Evolutionary conservation across 345 rosid species (phyloP), one percentile per base, ranked within the genome.

Genomic region (Lepidium sativum): DNA sequence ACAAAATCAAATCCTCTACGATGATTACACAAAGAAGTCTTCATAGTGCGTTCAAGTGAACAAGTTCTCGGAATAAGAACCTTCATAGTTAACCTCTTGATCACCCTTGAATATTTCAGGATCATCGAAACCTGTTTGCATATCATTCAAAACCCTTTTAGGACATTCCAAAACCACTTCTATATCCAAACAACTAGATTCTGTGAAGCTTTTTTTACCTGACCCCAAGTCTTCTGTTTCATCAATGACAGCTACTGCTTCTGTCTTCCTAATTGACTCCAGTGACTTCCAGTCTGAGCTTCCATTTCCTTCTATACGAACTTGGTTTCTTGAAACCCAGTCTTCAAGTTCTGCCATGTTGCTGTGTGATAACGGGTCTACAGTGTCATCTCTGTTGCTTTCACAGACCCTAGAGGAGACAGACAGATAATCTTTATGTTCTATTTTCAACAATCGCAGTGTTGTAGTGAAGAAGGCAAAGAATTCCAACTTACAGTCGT

Each of bases 101-200:
- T 51, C 67, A 41, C 77, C 66, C 38, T 66, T 71, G 73, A 88
- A 86, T 71, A 94, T 84, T 81, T 94, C 95, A 49, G 43, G 60
- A 67, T 90, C 99, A 72, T 80, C 79, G 21, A 94, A 94, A 15
- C 92, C 97, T 94, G 85, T 60, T 58, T 80, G 76, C 5, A 62
- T 54, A 31, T 60, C 67, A 60, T 40, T 21, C 32, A 6, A 64
- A 18, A 5, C 2, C 33, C 17, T 1, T 17, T 60, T 18, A 6
- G 29, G n/a, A n/a, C n/a, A n/a, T n/a, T n/a, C n/a, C n/a, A 58
- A 25, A 25, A 25, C 6, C 48, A 21, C 6, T 23, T 25, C 43
- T 48, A 31, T 6, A 17, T 25, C 14, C 18, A 25, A 10, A n/a
- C n/a, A 48, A 33, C 57, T 18, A 34, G 31, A 50, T 27, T 18